Conservation (phyloP, 345 rosid species). For the Brassica napus region DNA sequence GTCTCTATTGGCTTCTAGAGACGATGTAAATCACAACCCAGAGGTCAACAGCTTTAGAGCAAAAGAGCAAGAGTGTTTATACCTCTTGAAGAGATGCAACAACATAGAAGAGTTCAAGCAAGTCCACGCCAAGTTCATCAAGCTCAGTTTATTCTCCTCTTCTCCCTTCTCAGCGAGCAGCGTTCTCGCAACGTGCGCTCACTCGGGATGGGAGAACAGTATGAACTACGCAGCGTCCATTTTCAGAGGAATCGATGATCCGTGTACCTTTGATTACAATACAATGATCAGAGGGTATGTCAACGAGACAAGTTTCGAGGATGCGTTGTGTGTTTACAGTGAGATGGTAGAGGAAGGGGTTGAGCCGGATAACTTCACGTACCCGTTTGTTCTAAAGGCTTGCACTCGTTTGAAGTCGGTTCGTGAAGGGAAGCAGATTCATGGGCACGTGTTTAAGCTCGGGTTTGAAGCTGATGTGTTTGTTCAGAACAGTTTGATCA, state of each 20-base stretch:
- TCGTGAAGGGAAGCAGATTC: slow-evolving; percentile 40
- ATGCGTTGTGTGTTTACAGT: slow-evolving; percentile 29
- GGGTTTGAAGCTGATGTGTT: slow-evolving; percentile 36
- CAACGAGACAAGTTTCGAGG: slow-evolving; percentile 24
- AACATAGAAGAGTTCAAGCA: slow-evolving; percentile 54
- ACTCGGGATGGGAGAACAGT: slow-evolving; percentile 37
- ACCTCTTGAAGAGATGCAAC: slow-evolving; percentile 57
- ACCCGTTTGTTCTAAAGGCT: slow-evolving; percentile 43
- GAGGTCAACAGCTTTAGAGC: slow-evolving; percentile 31
- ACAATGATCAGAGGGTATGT: slow-evolving; percentile 47
- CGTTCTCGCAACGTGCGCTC: slow-evolving; percentile 36
- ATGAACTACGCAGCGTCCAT: slow-evolving; percentile 36
- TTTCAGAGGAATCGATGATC: slow-evolving; percentile 36
- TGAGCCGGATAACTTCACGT: slow-evolving; percentile 42
- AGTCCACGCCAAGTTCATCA: slow-evolving; percentile 54
- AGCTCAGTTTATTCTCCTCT: slow-evolving; percentile 33
- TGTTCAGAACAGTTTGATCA: slow-evolving; percentile 42
- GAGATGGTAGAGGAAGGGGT: slow-evolving; percentile 34
- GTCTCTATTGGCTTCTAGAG: slow-evolving; percentile 29
- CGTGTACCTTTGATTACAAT: slow-evolving; percentile 39
- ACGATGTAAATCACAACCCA: slow-evolving; percentile 16
- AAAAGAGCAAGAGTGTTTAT: slow-evolving; percentile 62
- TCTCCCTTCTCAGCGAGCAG: slow-evolving; percentile 33
- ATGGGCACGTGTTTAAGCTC: slow-evolving; percentile 41
- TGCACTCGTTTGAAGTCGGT: slow-evolving; percentile 33